Base-by-base conservation (phyloP, 2,329 filamentous ascomycete genomes). In the Parascedosporium putredinis region DNA sequence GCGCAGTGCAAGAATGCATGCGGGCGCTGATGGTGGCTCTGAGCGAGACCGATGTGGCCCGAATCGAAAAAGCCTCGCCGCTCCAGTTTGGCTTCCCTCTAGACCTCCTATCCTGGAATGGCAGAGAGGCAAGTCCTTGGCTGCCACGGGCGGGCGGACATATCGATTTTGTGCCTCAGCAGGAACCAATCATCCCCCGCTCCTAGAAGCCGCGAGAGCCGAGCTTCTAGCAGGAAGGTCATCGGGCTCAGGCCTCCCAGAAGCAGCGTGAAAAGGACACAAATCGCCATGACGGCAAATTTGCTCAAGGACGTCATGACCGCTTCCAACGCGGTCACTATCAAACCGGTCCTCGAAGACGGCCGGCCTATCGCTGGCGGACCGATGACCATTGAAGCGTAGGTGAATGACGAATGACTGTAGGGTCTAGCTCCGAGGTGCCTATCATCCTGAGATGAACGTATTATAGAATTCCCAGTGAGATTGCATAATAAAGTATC, bases 1-100 rank as follows among this genome's bases (percentile, higher is more conserved):
- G 83, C 46, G 84, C 89, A 59, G 67, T 90, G 36, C 76, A 81
- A 59, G 73, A 72, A 51, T 88, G 88, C 58, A 83, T 88, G 55
- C 76, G 83, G 57, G 81, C 83, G 0, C 68, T 90, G 33, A 71
- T 69, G 1, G 66, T 88, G 38, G 66, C 73, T 50, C 67, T 90
- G 31, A 74, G 67, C 0, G 61, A 70, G 0, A 72, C 83, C 52
- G 82, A 90, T 40, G 76, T 90, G 23, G 64, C 76, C 33, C 74
- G 81, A 56, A 80, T 89, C 51, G 84, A 89, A 52, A 67, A 59
- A 5, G 79, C 80, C 0, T 70, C 70, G 31, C 67, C 70, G 0
- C 85, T 88, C 54, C 77, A 86, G 46, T 58, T 78, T 34, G 84
- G 83, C 1, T 89, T 88, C 63, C 85, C 85, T 0, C 66, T 71